Evolutionary conservation across 139 green algal species (phyloP).

Genomic region (Chlorella sp.): DNA sequence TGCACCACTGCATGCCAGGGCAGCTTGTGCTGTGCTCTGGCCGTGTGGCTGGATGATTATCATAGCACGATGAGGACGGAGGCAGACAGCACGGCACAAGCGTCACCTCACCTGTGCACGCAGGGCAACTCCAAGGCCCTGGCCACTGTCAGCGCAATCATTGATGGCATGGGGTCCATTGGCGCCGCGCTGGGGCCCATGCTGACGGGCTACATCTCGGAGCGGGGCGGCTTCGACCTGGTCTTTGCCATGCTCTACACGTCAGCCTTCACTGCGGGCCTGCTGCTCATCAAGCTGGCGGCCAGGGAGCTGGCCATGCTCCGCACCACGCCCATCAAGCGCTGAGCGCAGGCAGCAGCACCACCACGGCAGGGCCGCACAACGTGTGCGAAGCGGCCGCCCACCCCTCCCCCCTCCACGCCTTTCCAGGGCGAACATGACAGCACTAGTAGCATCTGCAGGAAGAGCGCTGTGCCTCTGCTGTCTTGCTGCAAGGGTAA

Average conservation of each 20-base stretch:
- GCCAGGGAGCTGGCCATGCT: constrained; percentile 25
- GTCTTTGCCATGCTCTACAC: constrained; percentile 89
- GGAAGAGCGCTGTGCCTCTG: too few relatives aligned
- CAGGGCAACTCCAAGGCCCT: constrained; percentile 82
- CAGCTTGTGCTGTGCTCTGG: not conserved
- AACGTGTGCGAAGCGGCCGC: too few relatives aligned
- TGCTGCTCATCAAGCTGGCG: constrained; percentile 48
- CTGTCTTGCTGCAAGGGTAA: too few relatives aligned
- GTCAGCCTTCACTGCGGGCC: constrained; percentile 46
- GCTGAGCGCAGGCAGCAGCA: too few relatives aligned
- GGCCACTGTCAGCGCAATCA: constrained; percentile 95
- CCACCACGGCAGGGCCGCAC: too few relatives aligned
- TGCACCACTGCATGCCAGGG: not conserved
- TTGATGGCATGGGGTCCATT: constrained; percentile 92
- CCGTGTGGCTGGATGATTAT: not conserved
- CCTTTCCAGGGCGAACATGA: too few relatives aligned
- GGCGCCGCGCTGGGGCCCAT: constrained; percentile 87
- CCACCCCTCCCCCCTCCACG: too few relatives aligned
- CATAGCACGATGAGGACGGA: too few relatives aligned
- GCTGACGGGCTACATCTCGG: constrained; percentile 80
- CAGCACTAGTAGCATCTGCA: too few relatives aligned
- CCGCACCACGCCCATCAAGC: too few relatives aligned
- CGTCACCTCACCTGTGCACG: not conserved
- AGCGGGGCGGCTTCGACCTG: constrained; percentile 71
- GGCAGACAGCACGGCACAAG: too few relatives aligned